These are phyloP conservation scores for Hymenoscyphus fructigenus DNA, from an alignment of 2,329 filamentous ascomycete species.

Conservation along the genomic window DNA sequence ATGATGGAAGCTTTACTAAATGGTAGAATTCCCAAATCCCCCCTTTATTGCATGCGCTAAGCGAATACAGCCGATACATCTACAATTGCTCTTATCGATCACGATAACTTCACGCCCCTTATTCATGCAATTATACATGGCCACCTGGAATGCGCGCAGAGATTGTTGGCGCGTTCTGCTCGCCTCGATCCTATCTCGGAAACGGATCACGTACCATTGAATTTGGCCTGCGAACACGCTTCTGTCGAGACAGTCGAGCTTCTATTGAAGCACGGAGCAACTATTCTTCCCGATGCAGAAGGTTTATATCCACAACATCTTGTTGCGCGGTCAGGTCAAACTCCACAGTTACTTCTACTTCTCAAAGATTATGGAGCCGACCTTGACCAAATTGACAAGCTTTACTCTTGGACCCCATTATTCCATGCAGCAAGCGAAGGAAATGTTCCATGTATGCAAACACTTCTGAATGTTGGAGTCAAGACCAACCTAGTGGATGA, in stretches of 20 bases:
- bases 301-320: conserved; percentile 96
- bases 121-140: conserved; percentile 94
- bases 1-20: conserved; percentile 75
- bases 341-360: conserved; percentile 74
- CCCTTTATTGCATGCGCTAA: conserved; percentile 16
- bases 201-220: conserved; percentile 89
- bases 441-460: conserved; percentile 83
- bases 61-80: conserved; percentile 56
- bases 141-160: conserved; percentile 75
- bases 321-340: conserved; percentile 84
- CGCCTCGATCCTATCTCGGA: conserved; percentile 83
- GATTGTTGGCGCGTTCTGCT: conserved; percentile 74
- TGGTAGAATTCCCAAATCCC: conserved; percentile 43
- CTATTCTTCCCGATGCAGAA: conserved; percentile 90
- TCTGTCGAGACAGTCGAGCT: conserved; percentile 82
- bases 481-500: conserved; percentile 82
- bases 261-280: conserved; percentile 75
- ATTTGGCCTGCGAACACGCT: conserved; percentile 91
- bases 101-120: conserved; percentile 95
- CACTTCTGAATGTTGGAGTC: conserved; percentile 75
- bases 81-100: conserved; percentile 85
- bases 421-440: conserved; percentile 97
- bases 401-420: conserved; percentile 96
- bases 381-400: conserved; percentile 87
- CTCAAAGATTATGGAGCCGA: conserved; percentile 85